These are phyloP conservation scores for Sporothrix mexicana DNA, from an alignment of 2,329 filamentous ascomycete species.

Conservation along the genomic window DNA sequence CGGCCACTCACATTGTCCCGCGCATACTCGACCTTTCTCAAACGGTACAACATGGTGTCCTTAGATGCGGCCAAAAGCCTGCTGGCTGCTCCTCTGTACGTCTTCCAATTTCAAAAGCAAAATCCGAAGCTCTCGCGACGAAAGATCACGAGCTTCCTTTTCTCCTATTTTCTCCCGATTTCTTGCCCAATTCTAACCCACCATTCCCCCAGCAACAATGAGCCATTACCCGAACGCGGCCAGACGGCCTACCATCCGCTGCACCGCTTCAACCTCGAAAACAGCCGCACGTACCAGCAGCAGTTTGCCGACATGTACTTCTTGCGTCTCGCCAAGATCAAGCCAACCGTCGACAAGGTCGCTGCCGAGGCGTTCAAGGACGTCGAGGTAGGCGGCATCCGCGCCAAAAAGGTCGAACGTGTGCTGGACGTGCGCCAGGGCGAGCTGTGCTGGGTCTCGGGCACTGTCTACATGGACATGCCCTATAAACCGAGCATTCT, in stretches of 20 bases:
- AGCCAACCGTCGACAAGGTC: conserved; percentile 77
- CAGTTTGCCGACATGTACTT: conserved; percentile 99
- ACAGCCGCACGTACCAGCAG: conserved; percentile 79
- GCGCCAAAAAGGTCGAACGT: conserved; percentile 76
- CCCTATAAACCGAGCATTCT: conserved; percentile 93
- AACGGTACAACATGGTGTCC: conserved; percentile 48
- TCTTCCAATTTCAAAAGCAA: conserved; percentile 23
- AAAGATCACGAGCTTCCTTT: background rate
- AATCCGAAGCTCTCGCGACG: background rate
- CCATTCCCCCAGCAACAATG: conserved; percentile 44
- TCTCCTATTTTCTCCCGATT: background rate
- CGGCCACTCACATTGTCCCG: background rate
- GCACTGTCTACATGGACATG: conserved; percentile 98
- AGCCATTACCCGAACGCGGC: conserved; percentile 55
- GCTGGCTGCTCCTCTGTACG: conserved; percentile 58
- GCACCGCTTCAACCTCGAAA: conserved; percentile 74
- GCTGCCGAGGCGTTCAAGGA: conserved; percentile 78
- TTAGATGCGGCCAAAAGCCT: conserved; percentile 53
- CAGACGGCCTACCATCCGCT: conserved; percentile 72
- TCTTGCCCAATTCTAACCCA: conserved; percentile 17
- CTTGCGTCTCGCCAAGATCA: conserved; percentile 83
- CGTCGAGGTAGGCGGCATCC: conserved; percentile 76
- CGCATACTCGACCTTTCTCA: background rate
- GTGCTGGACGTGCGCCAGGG: conserved; percentile 96
- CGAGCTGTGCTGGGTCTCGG: conserved; percentile 91